These are phyloP conservation scores for Alternaria infectoria DNA, from an alignment of 2,329 filamentous ascomycete genomes.

Conservation along the genomic window DNA sequence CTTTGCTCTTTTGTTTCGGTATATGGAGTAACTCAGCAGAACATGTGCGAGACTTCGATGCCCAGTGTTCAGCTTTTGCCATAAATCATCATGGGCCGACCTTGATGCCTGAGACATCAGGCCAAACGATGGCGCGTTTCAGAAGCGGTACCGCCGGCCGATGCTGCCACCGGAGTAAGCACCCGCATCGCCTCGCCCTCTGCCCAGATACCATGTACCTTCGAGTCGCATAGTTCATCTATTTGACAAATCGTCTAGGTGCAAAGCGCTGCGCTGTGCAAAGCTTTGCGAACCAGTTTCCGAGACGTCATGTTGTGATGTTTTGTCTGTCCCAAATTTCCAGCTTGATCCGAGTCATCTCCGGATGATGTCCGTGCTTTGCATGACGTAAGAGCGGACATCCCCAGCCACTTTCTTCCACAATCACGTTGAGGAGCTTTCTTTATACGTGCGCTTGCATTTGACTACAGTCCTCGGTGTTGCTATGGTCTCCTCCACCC, in stretches of 20 bases:
- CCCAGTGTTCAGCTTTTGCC: neutral
- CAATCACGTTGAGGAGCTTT: neutral
- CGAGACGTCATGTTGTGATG: neutral
- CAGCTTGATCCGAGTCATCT: neutral
- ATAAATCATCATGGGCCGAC: neutral
- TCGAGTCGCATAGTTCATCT: neutral
- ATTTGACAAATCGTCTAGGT: no score
- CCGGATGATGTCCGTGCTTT: neutral
- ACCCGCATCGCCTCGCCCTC: neutral
- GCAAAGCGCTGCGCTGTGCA: neutral
- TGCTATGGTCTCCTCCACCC: neutral
- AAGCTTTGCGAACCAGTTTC: neutral
- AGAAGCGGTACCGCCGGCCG: neutral
- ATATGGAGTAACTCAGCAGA: neutral
- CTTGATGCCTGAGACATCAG: constrained; percentile 4
- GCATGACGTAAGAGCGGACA: neutral
- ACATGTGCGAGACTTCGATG: neutral
- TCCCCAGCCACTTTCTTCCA: neutral
- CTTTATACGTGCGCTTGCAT: neutral
- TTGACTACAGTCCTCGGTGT: neutral
- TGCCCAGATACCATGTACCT: neutral
- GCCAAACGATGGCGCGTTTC: constrained; percentile 9
- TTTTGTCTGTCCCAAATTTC: neutral
- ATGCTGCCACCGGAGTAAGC: neutral
- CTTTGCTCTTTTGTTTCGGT: neutral